Base-by-base conservation (phyloP, 2,329 filamentous ascomycete species). In the Thermothelomyces thermophilus region DNA sequence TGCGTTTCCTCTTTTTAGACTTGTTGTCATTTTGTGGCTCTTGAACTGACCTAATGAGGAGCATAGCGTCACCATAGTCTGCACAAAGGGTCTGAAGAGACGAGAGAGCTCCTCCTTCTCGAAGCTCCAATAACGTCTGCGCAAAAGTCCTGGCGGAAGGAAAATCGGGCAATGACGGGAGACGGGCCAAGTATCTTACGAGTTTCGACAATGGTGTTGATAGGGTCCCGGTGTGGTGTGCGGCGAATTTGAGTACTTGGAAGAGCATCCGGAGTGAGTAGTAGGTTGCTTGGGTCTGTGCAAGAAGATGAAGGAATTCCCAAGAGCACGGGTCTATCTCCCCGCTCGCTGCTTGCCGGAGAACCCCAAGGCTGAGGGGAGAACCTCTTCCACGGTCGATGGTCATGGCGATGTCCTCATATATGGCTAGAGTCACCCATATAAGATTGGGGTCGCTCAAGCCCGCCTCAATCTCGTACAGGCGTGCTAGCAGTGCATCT, bases 251-350 rank as follows among this genome's bases (percentile, higher is more conserved):
- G 2, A 76, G 54, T 3, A 81, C 62, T 59, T 82, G 79, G 52
- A 67, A 66, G 17, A 76, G 61, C 53, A 80, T 76, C 37, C 80
- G 73, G 1, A 86, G 60, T 0, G 82, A 85, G 60, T 86, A 86
- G 5, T 80, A 64, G 0, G 74, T 70, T 4, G 77, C 78, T 47
- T 84, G 78, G 0, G 81, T 64, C 55, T 84, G 79, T 0, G 82
- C 81, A 8, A 73, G 63, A 41, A 84, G 70, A 58, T 88, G 84
- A 37, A 85, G 65, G 16, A 75, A 67, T 9, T 75, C 69, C 84
- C 83, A 87, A 1, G 70, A 66, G 56, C 63, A 41, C 59, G 56
- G 40, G 31, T 66, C 56, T 10, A 70, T 48, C 1, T 59, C 58
- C n/a, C 68, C 62, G 2, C 52, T 55, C 1, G 56, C 60, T n/a